A percentile compares a stretch with the other conserved stretches of the same genome.
phyloP scores from a whole-genome alignment of 352 stramenopile genomes.

The Phytophthora fragariae region DNA sequence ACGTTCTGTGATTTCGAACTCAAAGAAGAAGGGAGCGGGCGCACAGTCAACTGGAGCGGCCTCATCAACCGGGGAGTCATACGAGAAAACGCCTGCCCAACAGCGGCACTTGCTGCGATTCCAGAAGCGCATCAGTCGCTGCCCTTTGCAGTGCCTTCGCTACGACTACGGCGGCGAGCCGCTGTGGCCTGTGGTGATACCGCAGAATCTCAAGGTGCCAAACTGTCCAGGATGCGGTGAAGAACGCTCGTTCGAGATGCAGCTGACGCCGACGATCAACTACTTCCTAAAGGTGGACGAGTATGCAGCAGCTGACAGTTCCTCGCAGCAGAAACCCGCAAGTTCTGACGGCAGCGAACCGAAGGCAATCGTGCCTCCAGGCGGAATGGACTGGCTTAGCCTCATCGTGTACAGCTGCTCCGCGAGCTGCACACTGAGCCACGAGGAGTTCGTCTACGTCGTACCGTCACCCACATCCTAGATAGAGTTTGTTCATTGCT shows the following conservation, averaged over 20 bases:
- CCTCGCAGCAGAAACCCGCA: conserved; percentile 14
- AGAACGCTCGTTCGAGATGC: conserved; percentile 81
- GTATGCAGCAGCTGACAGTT: conserved; percentile 35
- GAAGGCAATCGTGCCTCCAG: conserved; percentile 18
- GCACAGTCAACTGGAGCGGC: conserved; percentile 17
- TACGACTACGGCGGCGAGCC: conserved; percentile 90
- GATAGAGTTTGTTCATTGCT: background rate
- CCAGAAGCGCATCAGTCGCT: conserved; percentile 85
- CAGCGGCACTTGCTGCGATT: conserved; percentile 88
- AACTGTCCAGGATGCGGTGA: conserved; percentile 62
- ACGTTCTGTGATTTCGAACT: conserved; percentile 60
- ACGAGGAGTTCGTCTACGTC: conserved; percentile 78
- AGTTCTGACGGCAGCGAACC: background rate
- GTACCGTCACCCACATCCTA: conserved; percentile 46
- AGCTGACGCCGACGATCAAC: conserved; percentile 85
- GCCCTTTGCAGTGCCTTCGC: conserved; percentile 78
- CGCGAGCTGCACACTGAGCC: conserved; percentile 63
- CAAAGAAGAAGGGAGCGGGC: conserved; percentile 52
- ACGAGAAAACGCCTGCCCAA: conserved; percentile 79
- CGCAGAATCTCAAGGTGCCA: conserved; percentile 58
- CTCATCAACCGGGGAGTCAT: conserved; percentile 62
- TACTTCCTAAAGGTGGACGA: conserved; percentile 90
- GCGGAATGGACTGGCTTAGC: conserved; percentile 86
- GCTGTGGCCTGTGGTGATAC: conserved; percentile 72
- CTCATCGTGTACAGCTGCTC: conserved; percentile 83